Evolutionary conservation across 2,329 filamentous ascomycete species (phyloP), one percentile per base, ranked within the genome.

Genomic region (Alternaria dauci): DNA sequence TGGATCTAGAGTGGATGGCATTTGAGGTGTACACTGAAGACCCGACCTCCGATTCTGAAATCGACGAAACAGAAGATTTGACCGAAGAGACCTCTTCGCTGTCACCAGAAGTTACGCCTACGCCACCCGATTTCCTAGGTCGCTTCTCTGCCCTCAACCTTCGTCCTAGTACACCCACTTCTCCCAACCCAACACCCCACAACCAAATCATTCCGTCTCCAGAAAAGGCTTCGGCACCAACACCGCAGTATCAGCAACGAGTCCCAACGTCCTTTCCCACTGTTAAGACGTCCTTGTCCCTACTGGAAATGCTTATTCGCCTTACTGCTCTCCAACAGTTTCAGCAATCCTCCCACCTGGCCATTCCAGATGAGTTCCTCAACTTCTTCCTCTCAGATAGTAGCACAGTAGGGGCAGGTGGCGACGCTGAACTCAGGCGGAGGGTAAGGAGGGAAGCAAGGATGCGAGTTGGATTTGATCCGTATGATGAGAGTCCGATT

Each of bases 1-100:
- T 97, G 0, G 94, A 97, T 68, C 88, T 91, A 0, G 94, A 96
- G 77, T 97, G 94, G 94, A 87, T 97, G 66, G 94, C 94, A 0
- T 87, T 97, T 16, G 93, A 97, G 74, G 91, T 97, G 1, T 95
- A 90, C 73, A 86, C 87, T 16, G 89, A 92, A 69, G 81, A 84
- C 28, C 84, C 88, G 3, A 81, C 84, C 1, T 86, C 86, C 0
- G 85, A 86, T 41, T 84, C 84, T 0, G 85, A 87, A 39, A 80
- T 84, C 36, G 75, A 80, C 39, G 77, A 78, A 25, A 71, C 69
- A 8, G 73, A 76, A 41, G 63, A 65, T n/a, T 52, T 56, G 3
- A 52, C 57, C 16, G 26, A 67, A 2, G 67, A 73, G 30, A 12
- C 60, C 1, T 59, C 63, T 25, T 59, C 64, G 2, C 57, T 68